Percentiles rank a stretch among this genome's conserved stretches.
Evolutionary conservation across 1,284 basidiomycete species (phyloP).

Genomic region (Boletus subluridellus): DNA sequence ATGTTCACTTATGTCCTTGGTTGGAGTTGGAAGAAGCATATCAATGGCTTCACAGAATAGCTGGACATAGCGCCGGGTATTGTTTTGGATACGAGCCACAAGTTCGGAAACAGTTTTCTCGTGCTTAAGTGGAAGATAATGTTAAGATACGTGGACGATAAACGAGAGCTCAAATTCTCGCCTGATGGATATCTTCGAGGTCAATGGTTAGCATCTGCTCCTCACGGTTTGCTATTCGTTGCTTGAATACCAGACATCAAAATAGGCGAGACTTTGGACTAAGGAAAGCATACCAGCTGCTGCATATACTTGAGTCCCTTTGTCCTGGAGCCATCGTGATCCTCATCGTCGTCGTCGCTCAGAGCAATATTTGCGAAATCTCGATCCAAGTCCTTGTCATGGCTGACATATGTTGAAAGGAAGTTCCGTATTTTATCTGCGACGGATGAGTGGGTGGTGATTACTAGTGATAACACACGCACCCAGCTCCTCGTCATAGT

Average conservation of each 20-base stretch:
- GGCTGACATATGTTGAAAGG: conserved; percentile 61
- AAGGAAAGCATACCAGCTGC: conserved; percentile 65
- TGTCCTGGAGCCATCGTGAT: conserved; percentile 38
- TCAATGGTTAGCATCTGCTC: conserved; percentile 82
- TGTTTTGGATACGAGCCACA: conserved; percentile 73
- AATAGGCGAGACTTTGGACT: conserved; percentile 29
- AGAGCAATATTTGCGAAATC: conserved; percentile 72
- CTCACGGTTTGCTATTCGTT: conserved; percentile 90
- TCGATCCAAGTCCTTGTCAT: conserved; percentile 63
- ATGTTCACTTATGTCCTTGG: conserved; percentile 82
- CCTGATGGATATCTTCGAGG: conserved; percentile 74
- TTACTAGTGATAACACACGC: conserved; percentile 16
- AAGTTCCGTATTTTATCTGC: conserved; percentile 69
- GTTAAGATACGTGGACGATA: neutral
- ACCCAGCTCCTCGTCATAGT: conserved; percentile 52
- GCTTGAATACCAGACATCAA: conserved; percentile 46
- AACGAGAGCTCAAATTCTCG: conserved; percentile 32
- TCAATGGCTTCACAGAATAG: conserved; percentile 93
- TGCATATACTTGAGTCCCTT: conserved; percentile 80
- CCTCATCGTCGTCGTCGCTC: conserved; percentile 49
- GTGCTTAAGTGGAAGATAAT: conserved; percentile 40
- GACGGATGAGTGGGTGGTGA: conserved; percentile 34
- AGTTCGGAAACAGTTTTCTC: conserved; percentile 67
- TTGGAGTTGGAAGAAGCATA: conserved; percentile 80
- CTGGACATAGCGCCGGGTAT: conserved; percentile 87